These are phyloP conservation scores for Nicotiana attenuata DNA, from an alignment of 257 asterid genomes.

Conservation along the genomic window DNA sequence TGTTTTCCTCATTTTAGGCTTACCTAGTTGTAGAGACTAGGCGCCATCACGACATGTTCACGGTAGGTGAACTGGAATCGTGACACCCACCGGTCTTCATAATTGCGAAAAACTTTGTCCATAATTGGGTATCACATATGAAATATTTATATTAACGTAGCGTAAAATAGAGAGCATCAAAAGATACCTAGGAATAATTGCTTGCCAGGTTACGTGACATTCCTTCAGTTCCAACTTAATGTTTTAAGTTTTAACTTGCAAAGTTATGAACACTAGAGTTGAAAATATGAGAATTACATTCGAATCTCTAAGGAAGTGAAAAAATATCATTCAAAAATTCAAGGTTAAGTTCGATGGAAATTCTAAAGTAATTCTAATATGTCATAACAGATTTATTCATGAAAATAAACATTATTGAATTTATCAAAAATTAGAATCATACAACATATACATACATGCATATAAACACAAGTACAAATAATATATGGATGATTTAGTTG, in stretches of 20 bases:
- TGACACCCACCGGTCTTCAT: neutral
- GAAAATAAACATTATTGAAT: neutral
- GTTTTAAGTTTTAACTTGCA: neutral
- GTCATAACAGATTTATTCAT: neutral
- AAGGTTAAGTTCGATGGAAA: neutral
- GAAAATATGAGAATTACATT: no score
- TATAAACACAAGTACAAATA: neutral
- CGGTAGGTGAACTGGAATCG: no score
- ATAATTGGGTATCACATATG: neutral
- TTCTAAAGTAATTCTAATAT: neutral
- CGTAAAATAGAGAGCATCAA: neutral
- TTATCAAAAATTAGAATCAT: no score
- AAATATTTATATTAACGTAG: neutral
- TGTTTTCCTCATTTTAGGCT: no score
- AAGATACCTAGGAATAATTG: neutral
- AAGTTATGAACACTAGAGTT: neutral
- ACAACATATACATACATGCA: no score
- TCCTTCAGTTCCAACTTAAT: neutral
- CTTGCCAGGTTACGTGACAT: neutral
- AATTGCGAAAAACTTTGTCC: neutral
- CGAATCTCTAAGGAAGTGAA: neutral
- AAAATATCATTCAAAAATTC: neutral
- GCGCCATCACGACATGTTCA: no score
- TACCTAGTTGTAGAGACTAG: no score
- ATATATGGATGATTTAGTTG: no score